These are phyloP conservation scores for Gossypium turneri DNA, from an alignment of 345 rosid genomes.

Conservation along the genomic window DNA sequence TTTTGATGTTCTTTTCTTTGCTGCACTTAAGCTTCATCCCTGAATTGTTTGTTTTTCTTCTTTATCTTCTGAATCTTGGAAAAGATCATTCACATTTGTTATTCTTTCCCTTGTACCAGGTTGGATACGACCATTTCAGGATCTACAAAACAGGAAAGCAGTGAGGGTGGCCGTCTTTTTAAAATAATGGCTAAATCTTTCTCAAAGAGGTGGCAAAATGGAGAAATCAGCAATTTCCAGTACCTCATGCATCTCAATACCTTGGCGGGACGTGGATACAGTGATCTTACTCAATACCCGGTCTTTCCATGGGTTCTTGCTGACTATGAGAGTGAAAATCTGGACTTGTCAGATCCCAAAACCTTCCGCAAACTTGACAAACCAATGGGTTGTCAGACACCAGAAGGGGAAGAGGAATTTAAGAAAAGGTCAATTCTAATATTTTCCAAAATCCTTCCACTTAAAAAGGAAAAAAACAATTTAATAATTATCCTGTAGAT, in stretches of 20 bases:
- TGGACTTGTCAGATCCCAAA: conserved; percentile 77
- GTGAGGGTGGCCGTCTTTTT: conserved; percentile 90
- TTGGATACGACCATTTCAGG: conserved; percentile 97
- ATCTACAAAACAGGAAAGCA: conserved; percentile 81
- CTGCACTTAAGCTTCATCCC: conserved; percentile 1
- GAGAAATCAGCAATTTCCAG: conserved; percentile 99
- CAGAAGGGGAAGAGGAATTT: conserved; percentile 95
- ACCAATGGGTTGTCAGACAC: conserved; percentile 99
- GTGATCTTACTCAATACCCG: conserved; percentile 99
- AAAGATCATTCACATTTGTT: conserved; percentile 16
- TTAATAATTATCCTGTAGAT: not conserved
- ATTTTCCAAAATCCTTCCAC: not conserved
- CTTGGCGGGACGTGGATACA: conserved; percentile 97
- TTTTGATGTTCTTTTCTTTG: not conserved
- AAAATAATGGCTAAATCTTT: conserved; percentile 92
- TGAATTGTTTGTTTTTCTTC: conserved; percentile 11
- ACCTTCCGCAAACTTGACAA: conserved; percentile 91
- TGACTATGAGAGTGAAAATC: conserved; percentile 85
- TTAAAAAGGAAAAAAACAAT: not conserved
- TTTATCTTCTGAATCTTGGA: conserved; percentile 19
- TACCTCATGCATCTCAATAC: conserved; percentile 99
- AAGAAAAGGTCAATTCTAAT: conserved; percentile 67
- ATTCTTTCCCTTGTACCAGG: conserved; percentile 44
- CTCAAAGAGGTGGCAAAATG: conserved; percentile 99
- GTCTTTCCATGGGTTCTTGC: conserved; percentile 99